Conservation (phyloP, 768 basidiomycete species). For the Mycena polygramma region DNA sequence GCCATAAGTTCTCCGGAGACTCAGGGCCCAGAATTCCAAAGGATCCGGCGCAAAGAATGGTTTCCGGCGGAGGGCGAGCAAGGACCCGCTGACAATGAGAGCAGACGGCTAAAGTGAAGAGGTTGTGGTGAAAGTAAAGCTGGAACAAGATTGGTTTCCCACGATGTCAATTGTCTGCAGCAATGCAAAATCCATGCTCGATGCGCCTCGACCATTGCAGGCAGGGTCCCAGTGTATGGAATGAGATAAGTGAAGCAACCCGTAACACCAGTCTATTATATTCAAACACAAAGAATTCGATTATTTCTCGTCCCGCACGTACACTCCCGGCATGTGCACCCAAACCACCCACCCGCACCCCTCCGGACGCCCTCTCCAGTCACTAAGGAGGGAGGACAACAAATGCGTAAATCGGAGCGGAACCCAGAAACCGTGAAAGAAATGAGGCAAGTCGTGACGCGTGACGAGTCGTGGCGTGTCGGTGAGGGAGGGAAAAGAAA, state of each 20-base stretch:
- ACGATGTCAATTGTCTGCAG: too few species aligned
- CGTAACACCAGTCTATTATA: neutral
- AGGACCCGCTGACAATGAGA: too few species aligned
- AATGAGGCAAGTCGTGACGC: neutral
- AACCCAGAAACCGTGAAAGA: conserved; percentile 6
- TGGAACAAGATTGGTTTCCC: too few species aligned
- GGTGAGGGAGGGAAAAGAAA: neutral
- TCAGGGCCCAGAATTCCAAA: too few species aligned
- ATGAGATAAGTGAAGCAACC: conserved; percentile 15
- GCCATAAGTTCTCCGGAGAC: too few species aligned
- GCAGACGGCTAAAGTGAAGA: too few species aligned
- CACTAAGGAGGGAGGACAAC: conserved; percentile 26
- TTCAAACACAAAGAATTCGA: neutral
- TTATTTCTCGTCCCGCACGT: neutral
- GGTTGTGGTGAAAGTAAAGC: too few species aligned
- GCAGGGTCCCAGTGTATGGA: neutral
- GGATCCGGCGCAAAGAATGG: too few species aligned
- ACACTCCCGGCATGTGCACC: neutral
- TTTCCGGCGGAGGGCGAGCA: too few species aligned
- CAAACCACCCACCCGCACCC: neutral
- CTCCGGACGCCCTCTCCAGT: conserved; percentile 27
- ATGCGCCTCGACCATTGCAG: neutral
- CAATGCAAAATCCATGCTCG: too few species aligned
- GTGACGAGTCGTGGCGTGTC: neutral
- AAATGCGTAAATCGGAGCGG: conserved; percentile 17